Evolutionary conservation across 768 basidiomycete genomes (phyloP), one percentile per base, ranked within the genome.

Genomic region (Boletus rubroflammeus): DNA sequence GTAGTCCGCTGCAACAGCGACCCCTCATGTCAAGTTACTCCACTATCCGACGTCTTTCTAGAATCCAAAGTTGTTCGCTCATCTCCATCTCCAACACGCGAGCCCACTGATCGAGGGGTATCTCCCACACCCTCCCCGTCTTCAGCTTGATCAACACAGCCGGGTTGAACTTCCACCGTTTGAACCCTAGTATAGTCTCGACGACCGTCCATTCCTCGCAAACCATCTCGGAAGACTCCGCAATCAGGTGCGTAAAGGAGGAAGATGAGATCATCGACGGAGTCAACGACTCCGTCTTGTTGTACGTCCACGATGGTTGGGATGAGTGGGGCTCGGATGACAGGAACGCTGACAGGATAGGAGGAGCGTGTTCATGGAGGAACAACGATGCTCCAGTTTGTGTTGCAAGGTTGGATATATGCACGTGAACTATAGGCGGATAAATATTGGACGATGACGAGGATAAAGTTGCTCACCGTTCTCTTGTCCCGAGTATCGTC

Each of bases 311-410:
- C 29, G 62, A 50, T 11, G 46, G 39, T 0, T 25, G 35, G 13
- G 57, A 42, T 32, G 49, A 49, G 46, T 55, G 45, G 23, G 63
- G 47, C 36, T 60, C 34, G 39, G 52, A 38, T 50, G 58, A 46
- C 47, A 31, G 34, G 45, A 59, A 48, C 47, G 62, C 50, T 17
- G 54, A 45, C 42, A 54, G 10, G 40, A 48, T 74, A 66, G 92
- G 88, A 1, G 79, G 76, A 0, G 85, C 71, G 51, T 86, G 75
- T 21, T 81, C 76, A 38, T 91, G 89, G 21, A 84, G 82, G 76
- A 98, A 97, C 50, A 94, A 83, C 0, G 92, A 88, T 3, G 92
- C 90, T 3, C 97, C 96, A 0, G 88, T 93, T 69, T 96, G 94
- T 2, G 91, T 86, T 1, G 90, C 88, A 41, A 93, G 80, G 58